phyloP scores from a whole-genome alignment of 176 grass and related monocot genomes.

The Saccharum spontaneum region DNA sequence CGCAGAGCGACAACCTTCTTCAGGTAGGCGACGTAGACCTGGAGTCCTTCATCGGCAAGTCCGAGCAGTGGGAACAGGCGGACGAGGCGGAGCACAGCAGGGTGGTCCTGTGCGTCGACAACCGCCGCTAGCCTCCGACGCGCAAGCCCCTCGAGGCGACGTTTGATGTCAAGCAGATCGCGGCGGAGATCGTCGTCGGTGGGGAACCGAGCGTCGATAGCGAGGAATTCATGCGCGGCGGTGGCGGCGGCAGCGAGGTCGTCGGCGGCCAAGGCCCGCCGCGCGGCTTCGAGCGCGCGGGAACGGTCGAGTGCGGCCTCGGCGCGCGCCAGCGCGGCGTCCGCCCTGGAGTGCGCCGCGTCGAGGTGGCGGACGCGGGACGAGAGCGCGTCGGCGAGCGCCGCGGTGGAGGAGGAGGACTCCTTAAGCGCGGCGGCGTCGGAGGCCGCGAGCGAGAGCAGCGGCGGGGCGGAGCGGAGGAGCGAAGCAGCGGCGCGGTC shows the following conservation, averaged over 20 bases:
- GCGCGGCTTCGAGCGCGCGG: conserved; percentile 66
- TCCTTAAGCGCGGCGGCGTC: conserved; percentile 64
- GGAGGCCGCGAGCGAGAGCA: conserved; percentile 75
- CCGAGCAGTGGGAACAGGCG: conserved; percentile 75
- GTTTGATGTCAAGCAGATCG: conserved; percentile 75
- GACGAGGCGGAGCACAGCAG: conserved; percentile 67
- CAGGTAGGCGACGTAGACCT: conserved; percentile 84
- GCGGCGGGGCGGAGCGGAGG: conserved; percentile 62
- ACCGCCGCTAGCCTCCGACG: conserved; percentile 65
- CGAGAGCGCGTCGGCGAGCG: conserved; percentile 65
- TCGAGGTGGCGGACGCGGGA: conserved; percentile 79
- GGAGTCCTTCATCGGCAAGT: conserved; percentile 73
- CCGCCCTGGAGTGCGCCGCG: conserved; percentile 63
- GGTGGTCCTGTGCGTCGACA: conserved; percentile 74
- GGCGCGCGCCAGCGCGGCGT: conserved; percentile 55
- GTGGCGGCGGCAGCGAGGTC: conserved; percentile 65
- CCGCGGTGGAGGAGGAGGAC: conserved; percentile 60
- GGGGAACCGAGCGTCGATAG: conserved; percentile 72
- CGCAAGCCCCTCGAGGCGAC: conserved; percentile 65
- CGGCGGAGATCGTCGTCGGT: conserved; percentile 74
- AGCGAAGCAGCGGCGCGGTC: conserved; percentile 66
- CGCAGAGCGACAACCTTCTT: conserved; percentile 81
- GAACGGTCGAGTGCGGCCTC: conserved; percentile 71
- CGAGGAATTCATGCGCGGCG: conserved; percentile 62
- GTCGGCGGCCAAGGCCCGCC: conserved; percentile 61